phyloP scores from a whole-genome alignment of 768 basidiomycete species.

The Hygrophorus pudorinus region DNA sequence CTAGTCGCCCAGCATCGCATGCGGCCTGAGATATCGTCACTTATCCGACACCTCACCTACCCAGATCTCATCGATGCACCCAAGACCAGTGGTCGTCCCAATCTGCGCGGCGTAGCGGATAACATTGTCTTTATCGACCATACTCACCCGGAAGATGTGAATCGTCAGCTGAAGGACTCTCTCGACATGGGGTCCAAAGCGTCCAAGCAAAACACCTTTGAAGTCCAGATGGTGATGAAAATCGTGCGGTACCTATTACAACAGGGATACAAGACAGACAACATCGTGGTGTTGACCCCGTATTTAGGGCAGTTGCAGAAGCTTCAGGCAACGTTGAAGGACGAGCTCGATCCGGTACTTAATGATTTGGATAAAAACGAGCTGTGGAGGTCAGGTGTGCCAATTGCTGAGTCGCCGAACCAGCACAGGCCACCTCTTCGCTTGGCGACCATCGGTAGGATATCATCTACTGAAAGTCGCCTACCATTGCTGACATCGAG shows the following conservation, averaged over 20 bases:
- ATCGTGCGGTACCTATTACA: slow-evolving; percentile 57
- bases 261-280: slow-evolving; percentile 54
- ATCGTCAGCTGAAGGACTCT: slow-evolving; percentile 28
- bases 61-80: slow-evolving; percentile 50
- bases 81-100: slow-evolving; percentile 35
- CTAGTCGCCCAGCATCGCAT: slow-evolving; percentile 58
- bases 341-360: slow-evolving; percentile 46
- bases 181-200: slow-evolving; percentile 35
- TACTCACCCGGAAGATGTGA: slow-evolving; percentile 40
- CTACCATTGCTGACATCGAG: background rate
- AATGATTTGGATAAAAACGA: slow-evolving; percentile 56
- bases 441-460: slow-evolving; percentile 55
- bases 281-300: slow-evolving; percentile 58
- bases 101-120: slow-evolving; percentile 43
- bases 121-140: slow-evolving; percentile 59
- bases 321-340: slow-evolving; percentile 35
- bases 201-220: slow-evolving; percentile 53
- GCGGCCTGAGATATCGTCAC: slow-evolving; percentile 60
- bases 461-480: background rate
- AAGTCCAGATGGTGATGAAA: slow-evolving; percentile 55
- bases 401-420: slow-evolving; percentile 29
- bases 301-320: slow-evolving; percentile 55
- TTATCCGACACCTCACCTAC: slow-evolving; percentile 56
- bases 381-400: slow-evolving; percentile 45
- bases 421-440: slow-evolving; percentile 36